Base-by-base conservation (phyloP, 2,329 filamentous ascomycete species). In the Cryphonectria carpinicola region DNA sequence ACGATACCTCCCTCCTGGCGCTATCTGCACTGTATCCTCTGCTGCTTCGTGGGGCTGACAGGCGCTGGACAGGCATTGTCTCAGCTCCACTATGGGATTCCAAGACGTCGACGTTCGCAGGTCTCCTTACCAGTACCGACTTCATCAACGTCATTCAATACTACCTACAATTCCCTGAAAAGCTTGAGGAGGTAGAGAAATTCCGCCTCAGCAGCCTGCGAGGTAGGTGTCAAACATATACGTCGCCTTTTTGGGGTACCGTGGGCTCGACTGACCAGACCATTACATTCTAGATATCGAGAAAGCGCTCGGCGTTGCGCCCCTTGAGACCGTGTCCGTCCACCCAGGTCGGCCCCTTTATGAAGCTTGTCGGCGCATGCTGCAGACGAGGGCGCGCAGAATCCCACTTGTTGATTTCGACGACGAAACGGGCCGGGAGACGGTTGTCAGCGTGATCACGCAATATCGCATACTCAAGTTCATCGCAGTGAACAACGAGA, bases 141-240 rank as follows among this genome's bases (percentile, higher is more conserved):
- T 99, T 96, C 81, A 97, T 99, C 83, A 99, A 99, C 78, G 92
- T 99, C 70, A 97, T 99, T 56, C 95, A 98, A 80, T 99, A 99
- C 82, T 98, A 99, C 85, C 98, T 94, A 86, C 95, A 98, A 81
- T 97, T 96, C 76, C 96, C 95, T 2, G 93, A 97, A 75, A 92
- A 95, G 71, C 88, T 98, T 72, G 90, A 91, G 74, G 91, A 95
- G 79, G 93, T 99, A 76, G 96, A 98, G 75, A 93, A 97, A 80
- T 98, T 99, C 80, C 91, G 94, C 63, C 84, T 99, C 73, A 95
- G 93, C 82, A 97, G 94, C 79, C 87, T 99, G 71, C 89, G 95
- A 88, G 93, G 95, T 97, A 85, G 71, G 85, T 76, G 19, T 52
- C 52, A 72, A 71, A 71, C 70, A 69, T 61, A 25, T 54, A 65